Evolutionary conservation across 805 yeast genomes (phyloP).

Genomic region (Candida khao-thaluensis): DNA sequence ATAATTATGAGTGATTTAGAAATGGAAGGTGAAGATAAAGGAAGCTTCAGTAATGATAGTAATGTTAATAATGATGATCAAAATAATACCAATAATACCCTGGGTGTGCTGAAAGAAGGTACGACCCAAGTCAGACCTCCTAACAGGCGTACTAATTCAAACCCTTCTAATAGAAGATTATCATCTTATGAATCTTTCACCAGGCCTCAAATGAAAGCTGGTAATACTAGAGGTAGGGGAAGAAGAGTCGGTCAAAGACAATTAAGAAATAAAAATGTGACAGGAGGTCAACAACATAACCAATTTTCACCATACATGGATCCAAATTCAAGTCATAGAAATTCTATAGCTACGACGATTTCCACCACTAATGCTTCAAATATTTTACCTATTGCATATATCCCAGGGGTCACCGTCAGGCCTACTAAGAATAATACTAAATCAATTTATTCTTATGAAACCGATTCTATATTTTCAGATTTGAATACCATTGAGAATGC

Average conservation of each 20-base stretch:
- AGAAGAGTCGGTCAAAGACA: slow-evolving; percentile 19
- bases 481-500: slow-evolving; percentile 46
- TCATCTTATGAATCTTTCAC: slow-evolving; percentile 46
- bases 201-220: slow-evolving; percentile 30
- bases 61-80: slow-evolving; percentile 13
- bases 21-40: slow-evolving; percentile 18
- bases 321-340: slow-evolving; percentile 22
- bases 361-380: slow-evolving; percentile 77
- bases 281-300: slow-evolving; percentile 6
- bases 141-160: slow-evolving; percentile 6
- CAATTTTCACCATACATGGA: slow-evolving; percentile 19
- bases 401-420: slow-evolving; percentile 85
- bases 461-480: slow-evolving; percentile 43
- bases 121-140: slow-evolving; percentile 5
- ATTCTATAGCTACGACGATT: slow-evolving; percentile 59
- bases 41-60: slow-evolving; percentile 19
- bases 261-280: slow-evolving; percentile 12
- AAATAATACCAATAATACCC: neutral
- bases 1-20: slow-evolving; percentile 20
- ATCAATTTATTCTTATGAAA: slow-evolving; percentile 44
- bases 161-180: slow-evolving; percentile 23
- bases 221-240: slow-evolving; percentile 17
- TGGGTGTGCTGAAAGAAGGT: neutral
- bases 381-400: slow-evolving; percentile 86
- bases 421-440: slow-evolving; percentile 45